Evolutionary conservation across 352 stramenopile species (phyloP).

Genomic region (Globisporangium radiosum): DNA sequence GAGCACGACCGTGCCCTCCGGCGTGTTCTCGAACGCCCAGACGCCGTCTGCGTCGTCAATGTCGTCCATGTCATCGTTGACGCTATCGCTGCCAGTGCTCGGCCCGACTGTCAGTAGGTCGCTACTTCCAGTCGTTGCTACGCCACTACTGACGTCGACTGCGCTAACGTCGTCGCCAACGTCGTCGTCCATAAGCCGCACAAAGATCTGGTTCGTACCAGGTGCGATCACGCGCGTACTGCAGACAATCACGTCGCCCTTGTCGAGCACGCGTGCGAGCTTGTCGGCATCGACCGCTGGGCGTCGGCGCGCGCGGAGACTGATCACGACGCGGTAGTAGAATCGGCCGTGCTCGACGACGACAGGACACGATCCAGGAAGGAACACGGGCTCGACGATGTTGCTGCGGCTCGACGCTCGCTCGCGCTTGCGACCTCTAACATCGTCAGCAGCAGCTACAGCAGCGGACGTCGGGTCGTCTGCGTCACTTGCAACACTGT

Average conservation of each 20-base stretch:
- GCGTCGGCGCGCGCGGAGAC: conserved; percentile 33
- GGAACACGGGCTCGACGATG: conserved; percentile 24
- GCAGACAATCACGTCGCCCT: conserved; percentile 43
- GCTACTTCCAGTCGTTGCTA: no score
- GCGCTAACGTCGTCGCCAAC: conserved; percentile 8
- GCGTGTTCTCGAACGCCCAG: conserved; percentile 65
- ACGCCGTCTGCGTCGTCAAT: conserved; percentile 26
- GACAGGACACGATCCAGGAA: conserved; percentile 56
- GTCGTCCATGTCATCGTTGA: neutral
- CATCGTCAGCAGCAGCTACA: no score
- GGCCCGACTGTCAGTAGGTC: no score
- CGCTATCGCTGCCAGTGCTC: neutral
- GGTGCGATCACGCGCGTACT: conserved; percentile 46
- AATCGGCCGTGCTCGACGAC: conserved; percentile 54
- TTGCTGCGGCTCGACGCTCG: no score
- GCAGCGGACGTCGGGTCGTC: no score
- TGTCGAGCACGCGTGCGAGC: conserved; percentile 44
- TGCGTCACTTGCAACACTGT: neutral
- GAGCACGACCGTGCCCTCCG: conserved; percentile 46
- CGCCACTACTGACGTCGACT: conserved; percentile 10
- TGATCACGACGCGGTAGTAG: conserved; percentile 54
- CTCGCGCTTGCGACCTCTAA: no score
- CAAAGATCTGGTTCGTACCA: conserved; percentile 61
- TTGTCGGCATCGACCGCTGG: conserved; percentile 49
- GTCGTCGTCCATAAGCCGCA: conserved; percentile 21